Evolutionary conservation across 2,329 filamentous ascomycete genomes (phyloP).

Genomic region (Alternaria brassicae): DNA sequence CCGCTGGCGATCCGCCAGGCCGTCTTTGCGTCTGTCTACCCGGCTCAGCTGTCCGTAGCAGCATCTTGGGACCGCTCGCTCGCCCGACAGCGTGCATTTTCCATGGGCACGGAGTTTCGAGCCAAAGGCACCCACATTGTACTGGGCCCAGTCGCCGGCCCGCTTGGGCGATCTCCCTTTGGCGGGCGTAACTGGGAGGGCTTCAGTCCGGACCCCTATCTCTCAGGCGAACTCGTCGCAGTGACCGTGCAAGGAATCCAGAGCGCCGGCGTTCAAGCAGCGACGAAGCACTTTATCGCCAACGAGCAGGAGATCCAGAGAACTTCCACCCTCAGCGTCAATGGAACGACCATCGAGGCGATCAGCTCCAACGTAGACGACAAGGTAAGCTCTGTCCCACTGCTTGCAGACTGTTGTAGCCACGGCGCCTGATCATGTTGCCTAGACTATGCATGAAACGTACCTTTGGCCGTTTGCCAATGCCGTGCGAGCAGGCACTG

Average conservation of each 20-base stretch:
- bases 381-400: too few relatives aligned
- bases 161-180: conserved; percentile 51
- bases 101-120: conserved; percentile 44
- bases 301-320: conserved; percentile 66
- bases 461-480: conserved; percentile 69
- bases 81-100: conserved; percentile 40
- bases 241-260: conserved; percentile 51
- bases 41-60: conserved; percentile 47
- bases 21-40: conserved; percentile 45
- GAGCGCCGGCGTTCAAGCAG: conserved; percentile 51
- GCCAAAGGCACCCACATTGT: conserved; percentile 52
- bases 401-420: too few relatives aligned
- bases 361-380: conserved; percentile 64
- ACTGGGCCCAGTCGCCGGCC: conserved; percentile 60
- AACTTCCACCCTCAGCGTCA: conserved; percentile 36
- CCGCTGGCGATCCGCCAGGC: conserved; percentile 46
- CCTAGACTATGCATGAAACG: conserved; percentile 56
- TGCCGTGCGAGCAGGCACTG: conserved; percentile 63
- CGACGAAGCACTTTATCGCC: conserved; percentile 62
- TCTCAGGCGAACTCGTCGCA: conserved; percentile 53
- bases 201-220: conserved; percentile 51
- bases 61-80: conserved; percentile 53
- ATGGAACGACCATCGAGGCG: conserved; percentile 59
- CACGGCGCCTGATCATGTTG: too few relatives aligned
- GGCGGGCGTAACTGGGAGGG: conserved; percentile 57